Percentiles rank a stretch among this genome's conserved stretches.
phyloP scores from a whole-genome alignment of 192 early-diverging fungal species.

The Lobosporangium transversale region DNA sequence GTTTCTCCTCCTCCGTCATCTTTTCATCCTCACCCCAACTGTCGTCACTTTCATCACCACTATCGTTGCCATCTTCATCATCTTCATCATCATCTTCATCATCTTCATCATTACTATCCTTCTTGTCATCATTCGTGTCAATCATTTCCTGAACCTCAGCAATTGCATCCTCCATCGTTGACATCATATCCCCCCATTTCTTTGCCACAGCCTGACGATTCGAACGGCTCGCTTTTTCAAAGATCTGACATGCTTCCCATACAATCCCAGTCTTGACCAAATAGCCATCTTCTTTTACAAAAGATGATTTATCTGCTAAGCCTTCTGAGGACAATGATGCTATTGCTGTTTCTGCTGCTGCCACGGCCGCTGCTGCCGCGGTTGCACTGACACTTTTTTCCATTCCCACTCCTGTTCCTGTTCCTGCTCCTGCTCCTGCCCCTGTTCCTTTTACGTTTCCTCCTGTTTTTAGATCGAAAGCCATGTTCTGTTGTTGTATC shows the following conservation, averaged over 20 bases:
- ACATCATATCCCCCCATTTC: constrained; percentile 53
- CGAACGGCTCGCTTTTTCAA: constrained; percentile 49
- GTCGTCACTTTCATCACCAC: constrained; percentile 50
- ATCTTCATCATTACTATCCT: constrained; percentile 16
- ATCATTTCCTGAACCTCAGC: constrained; percentile 52
- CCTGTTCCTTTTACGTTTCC: too few relatives aligned
- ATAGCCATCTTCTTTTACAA: constrained; percentile 25
- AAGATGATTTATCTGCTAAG: neutral
- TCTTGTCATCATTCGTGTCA: constrained; percentile 41
- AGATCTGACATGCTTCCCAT: constrained; percentile 55
- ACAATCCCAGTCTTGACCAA: constrained; percentile 53
- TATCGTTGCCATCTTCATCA: constrained; percentile 29
- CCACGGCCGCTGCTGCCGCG: neutral
- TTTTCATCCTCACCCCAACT: constrained; percentile 53
- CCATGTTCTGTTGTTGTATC: constrained; percentile 29
- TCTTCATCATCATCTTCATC: constrained; percentile 26
- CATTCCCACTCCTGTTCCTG: too few relatives aligned
- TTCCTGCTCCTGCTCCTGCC: too few relatives aligned
- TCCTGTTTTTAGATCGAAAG: too few relatives aligned
- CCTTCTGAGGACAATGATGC: neutral
- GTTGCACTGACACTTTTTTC: too few relatives aligned
- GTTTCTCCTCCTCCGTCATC: constrained; percentile 50
- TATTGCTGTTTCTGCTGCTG: neutral
- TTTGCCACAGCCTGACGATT: constrained; percentile 50
- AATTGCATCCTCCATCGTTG: constrained; percentile 54